Percentiles rank a stretch among this genome's conserved stretches.
Evolutionary conservation across 2,329 filamentous ascomycete genomes (phyloP).

Genomic region (Phialophora tarda): DNA sequence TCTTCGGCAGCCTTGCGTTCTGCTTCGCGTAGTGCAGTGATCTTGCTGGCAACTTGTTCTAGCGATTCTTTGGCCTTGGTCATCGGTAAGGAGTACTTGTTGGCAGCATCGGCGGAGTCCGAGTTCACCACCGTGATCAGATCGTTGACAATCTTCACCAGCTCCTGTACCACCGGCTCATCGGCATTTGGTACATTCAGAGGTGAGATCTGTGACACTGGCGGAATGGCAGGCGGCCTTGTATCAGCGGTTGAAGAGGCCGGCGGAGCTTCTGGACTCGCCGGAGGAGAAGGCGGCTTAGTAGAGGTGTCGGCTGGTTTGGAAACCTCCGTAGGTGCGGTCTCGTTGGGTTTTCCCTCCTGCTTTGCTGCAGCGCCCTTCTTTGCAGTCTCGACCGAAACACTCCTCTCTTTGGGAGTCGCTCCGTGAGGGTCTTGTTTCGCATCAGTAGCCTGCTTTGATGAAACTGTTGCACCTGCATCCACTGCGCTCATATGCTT

Average conservation of each 20-base stretch:
- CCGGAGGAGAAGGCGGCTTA: slow-evolving; percentile 47
- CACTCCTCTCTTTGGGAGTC: slow-evolving; percentile 42
- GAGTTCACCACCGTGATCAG: slow-evolving; percentile 92
- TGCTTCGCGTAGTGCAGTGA: slow-evolving; percentile 72
- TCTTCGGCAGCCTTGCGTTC: slow-evolving; percentile 74
- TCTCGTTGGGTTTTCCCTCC: slow-evolving; percentile 38
- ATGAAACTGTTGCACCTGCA: slow-evolving; percentile 31
- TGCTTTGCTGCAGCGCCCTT: slow-evolving; percentile 40
- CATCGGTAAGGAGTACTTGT: slow-evolving; percentile 78
- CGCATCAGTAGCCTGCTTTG: slow-evolving; percentile 27
- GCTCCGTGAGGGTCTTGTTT: slow-evolving; percentile 29
- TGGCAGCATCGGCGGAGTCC: slow-evolving; percentile 65
- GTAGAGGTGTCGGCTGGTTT: slow-evolving; percentile 3
- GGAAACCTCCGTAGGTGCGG: slow-evolving; percentile 29
- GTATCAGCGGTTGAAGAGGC: slow-evolving; percentile 38
- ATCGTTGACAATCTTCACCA: slow-evolving; percentile 94
- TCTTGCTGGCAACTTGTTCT: slow-evolving; percentile 75
- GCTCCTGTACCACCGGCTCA: slow-evolving; percentile 87
- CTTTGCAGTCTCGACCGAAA: slow-evolving; percentile 45
- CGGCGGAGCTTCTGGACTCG: slow-evolving; percentile 40
- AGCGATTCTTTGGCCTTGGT: slow-evolving; percentile 85
- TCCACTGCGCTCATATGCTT: slow-evolving; percentile 54
- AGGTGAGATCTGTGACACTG: slow-evolving; percentile 74
- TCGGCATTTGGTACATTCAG: slow-evolving; percentile 75
- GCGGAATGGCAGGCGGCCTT: slow-evolving; percentile 49